Conservation (phyloP, 495 filamentous ascomycete species). For the Stereocaulon alpinum region DNA sequence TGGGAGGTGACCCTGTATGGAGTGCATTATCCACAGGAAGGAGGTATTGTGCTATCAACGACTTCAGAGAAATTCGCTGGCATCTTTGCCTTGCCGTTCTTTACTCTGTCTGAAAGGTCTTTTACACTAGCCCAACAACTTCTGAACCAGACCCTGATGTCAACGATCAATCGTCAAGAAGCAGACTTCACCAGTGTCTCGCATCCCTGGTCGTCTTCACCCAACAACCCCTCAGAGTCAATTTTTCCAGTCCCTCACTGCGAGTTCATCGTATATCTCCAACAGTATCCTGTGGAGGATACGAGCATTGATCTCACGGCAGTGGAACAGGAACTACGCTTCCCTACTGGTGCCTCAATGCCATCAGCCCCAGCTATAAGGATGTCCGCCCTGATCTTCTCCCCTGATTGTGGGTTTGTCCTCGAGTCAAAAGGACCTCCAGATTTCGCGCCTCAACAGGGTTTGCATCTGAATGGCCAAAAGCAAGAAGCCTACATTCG, state of each 20-base stretch:
- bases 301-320: constrained; percentile 41
- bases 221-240: constrained; percentile 45
- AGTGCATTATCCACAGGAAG: constrained; percentile 68
- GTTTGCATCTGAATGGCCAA: constrained; percentile 58
- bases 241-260: constrained; percentile 60
- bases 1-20: constrained; percentile 71
- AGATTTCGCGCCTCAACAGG: constrained; percentile 51
- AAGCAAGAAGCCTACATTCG: constrained; percentile 69
- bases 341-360: constrained; percentile 70
- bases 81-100: constrained; percentile 78
- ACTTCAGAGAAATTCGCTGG: constrained; percentile 88
- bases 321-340: constrained; percentile 77
- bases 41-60: constrained; percentile 69
- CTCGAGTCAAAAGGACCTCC: constrained; percentile 82
- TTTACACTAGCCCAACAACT: constrained; percentile 57
- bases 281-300: constrained; percentile 54
- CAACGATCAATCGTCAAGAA: constrained; percentile 53
- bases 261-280: constrained; percentile 80
- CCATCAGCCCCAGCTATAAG: constrained; percentile 55
- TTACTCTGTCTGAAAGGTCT: constrained; percentile 53
- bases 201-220: constrained; percentile 56
- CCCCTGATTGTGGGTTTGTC: constrained; percentile 85
- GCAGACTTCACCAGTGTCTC: constrained; percentile 35
- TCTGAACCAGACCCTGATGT: constrained; percentile 59
- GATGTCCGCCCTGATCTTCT: constrained; percentile 82